Percentiles rank a stretch among this genome's conserved stretches.
phyloP scores from a whole-genome alignment of 345 rosid genomes.

The Dovyalis caffra region DNA sequence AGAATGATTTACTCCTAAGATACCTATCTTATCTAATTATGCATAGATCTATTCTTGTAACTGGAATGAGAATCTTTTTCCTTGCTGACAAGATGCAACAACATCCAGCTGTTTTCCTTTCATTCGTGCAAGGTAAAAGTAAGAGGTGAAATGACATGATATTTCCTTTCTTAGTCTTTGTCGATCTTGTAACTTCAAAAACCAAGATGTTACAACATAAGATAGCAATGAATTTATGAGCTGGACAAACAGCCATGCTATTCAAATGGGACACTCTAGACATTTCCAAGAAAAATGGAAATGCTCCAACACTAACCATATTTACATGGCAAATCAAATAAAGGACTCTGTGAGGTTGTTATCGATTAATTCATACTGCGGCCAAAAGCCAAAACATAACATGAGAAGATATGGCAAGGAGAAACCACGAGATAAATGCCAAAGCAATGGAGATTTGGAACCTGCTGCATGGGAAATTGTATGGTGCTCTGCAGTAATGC shows the following conservation, averaged over 20 bases:
- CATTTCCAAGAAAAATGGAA: constrained; percentile 4
- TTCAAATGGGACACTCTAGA: neutral
- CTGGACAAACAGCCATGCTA: neutral
- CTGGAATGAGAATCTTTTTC: neutral
- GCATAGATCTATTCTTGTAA: neutral
- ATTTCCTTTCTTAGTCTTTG: neutral
- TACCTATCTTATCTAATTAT: neutral
- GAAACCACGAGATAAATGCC: constrained; percentile 39
- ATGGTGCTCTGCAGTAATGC: constrained; percentile 23
- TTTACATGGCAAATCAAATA: constrained; percentile 5
- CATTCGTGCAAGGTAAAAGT: neutral
- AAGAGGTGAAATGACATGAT: neutral
- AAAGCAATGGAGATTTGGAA: constrained; percentile 34
- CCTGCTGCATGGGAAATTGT: constrained; percentile 22
- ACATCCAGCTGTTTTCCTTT: neutral
- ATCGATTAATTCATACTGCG: constrained; percentile 13
- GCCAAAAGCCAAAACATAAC: constrained; percentile 46
- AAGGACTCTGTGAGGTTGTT: neutral
- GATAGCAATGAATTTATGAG: neutral
- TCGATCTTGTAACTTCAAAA: neutral
- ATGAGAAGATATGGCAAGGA: constrained; percentile 38
- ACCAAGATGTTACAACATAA: neutral
- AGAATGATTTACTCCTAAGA: neutral
- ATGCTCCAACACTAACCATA: neutral
- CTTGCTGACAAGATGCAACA: neutral